Base-by-base conservation (phyloP, 2,329 filamentous ascomycete species). In the Fusarium bulbicola region DNA sequence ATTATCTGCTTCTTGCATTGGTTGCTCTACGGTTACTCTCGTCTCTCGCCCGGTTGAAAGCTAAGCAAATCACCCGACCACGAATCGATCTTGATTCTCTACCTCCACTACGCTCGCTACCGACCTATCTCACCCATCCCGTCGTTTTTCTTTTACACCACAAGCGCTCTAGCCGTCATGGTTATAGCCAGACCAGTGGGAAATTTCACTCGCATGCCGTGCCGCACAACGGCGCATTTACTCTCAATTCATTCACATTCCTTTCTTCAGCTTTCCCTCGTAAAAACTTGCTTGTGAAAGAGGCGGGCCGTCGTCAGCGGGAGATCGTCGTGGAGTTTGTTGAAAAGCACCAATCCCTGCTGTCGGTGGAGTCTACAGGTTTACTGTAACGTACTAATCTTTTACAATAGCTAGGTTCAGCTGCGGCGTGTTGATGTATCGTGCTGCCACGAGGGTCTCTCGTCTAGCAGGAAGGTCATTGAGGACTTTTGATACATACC, bases 311-410 rank as follows among this genome's bases (percentile, higher is more conserved):
- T 75, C 71, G 69, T 71, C 69, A 74, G 67, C 74, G 74, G 74
- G 74, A 76, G 74, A 76, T 76, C 74, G 74, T 66, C 74, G 49
- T 63, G 63, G 63, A 67, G 57, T 67, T 47, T 28, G 56, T 20
- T 39, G 37, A 16, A 58, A 36, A 28, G 45, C 45, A 43, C 63
- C 45, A 58, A 69, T 63, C 66, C 64, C 43, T 67, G 66, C 39
- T 20, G 45, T 15, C 24, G 40, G 64, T 69, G 67, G 67, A 69
- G 65, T 32, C 50, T n/a, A 3, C 28, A 21, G 8, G n/a, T 32
- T 20, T 30, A 32, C n/a, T 56, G 36, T 16, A 50, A 45, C 45
- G 21, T 50, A 21, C 21, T 52, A 52, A 52, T 52, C 49, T 52
- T 26, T 14, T 32, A 34, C 15, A 52, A 21, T n/a, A 7, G 2